Percentiles rank a stretch among this genome's conserved stretches.
phyloP scores from a whole-genome alignment of 1,139 yeast species.

The Wickerhamomyces sp. region DNA sequence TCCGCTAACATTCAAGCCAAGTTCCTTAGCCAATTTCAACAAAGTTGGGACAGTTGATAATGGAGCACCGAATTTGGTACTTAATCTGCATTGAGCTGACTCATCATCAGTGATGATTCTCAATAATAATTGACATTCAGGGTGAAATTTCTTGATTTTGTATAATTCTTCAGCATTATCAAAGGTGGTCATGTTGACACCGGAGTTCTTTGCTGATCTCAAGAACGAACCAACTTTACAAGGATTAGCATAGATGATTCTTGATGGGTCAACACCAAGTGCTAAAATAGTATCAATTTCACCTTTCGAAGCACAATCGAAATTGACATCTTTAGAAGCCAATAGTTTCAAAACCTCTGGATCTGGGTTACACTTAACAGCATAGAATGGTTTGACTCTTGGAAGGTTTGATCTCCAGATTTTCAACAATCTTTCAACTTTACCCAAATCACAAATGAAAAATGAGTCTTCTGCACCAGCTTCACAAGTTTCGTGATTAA shows the following conservation, averaged over 20 bases:
- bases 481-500: conserved; percentile 58
- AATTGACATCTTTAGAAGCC: conserved; percentile 62
- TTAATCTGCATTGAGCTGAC: conserved; percentile 78
- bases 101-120: conserved; percentile 91
- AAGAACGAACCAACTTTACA: conserved; percentile 82
- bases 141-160: conserved; percentile 67
- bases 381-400: conserved; percentile 77
- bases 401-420: conserved; percentile 68
- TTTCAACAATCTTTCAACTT: conserved; percentile 52
- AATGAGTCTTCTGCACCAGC: conserved; percentile 86
- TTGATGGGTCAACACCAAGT: conserved; percentile 56
- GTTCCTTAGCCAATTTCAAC: conserved; percentile 55
- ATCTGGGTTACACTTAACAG: conserved; percentile 91
- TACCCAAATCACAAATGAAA: conserved; percentile 82
- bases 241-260: conserved; percentile 90
- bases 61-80: conserved; percentile 86
- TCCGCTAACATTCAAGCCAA: conserved; percentile 66
- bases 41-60: conserved; percentile 49
- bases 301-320: conserved; percentile 89
- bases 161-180: conserved; percentile 83
- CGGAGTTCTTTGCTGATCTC: conserved; percentile 54
- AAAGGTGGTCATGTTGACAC: conserved; percentile 75
- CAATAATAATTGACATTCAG: conserved; percentile 63
- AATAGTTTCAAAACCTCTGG: conserved; percentile 51
- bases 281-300: conserved; percentile 69